Conservation (phyloP, 352 stramenopile species). For the Discostella stelligera region DNA sequence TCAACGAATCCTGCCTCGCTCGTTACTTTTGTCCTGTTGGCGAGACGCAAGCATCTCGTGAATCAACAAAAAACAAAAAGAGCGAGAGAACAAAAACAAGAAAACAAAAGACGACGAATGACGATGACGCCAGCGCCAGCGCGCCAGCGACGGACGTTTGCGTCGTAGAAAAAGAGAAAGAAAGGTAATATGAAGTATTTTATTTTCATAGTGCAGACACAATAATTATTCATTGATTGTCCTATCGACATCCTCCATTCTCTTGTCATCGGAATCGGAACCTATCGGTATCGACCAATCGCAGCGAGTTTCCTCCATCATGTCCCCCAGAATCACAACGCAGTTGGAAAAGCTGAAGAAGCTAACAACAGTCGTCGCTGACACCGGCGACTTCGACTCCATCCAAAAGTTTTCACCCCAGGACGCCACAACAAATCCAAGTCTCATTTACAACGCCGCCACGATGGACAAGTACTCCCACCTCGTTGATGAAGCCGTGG, state of each 20-base stretch:
- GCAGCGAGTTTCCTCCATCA: not conserved
- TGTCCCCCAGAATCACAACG: constrained; percentile 3
- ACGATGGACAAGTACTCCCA: constrained; percentile 92
- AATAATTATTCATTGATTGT: not conserved
- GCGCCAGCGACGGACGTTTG: not conserved
- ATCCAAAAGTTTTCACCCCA: constrained; percentile 88
- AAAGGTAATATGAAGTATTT: no score
- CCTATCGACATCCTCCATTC: no score
- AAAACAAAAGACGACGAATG: not conserved
- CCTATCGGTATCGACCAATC: no score
- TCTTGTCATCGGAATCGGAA: no score
- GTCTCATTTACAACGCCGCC: constrained; percentile 97
- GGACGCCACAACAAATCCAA: constrained; percentile 99
- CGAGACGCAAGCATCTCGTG: not conserved
- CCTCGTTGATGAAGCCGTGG: constrained; percentile 94
- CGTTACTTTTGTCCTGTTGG: not conserved
- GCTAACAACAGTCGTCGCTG: constrained; percentile 95
- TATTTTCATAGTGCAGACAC: no score
- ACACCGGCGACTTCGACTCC: constrained; percentile 93
- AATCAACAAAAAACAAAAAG: no score
- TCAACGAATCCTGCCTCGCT: no score
- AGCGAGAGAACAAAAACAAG: no score
- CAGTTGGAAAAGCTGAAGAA: constrained; percentile 93
- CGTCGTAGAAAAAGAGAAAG: no score
- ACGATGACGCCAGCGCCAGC: not conserved